Conservation (phyloP, 2,329 filamentous ascomycete genomes). For the Aspergillus quadrilineatus region DNA sequence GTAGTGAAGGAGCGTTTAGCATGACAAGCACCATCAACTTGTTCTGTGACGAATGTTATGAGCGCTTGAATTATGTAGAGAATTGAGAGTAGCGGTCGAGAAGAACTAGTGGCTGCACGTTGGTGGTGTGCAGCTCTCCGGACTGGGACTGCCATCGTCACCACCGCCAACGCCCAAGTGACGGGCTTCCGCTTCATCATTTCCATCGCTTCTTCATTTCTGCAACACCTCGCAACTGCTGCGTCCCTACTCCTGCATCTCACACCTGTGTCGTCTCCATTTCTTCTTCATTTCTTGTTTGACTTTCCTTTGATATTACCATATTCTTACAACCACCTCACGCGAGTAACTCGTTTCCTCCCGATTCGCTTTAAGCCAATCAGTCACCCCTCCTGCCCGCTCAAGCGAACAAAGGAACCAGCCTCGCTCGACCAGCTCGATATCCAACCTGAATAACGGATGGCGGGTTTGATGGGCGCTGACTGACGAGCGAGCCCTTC, state of each 20-base stretch:
- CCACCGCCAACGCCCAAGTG: conserved; percentile 30
- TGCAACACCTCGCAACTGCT: conserved; percentile 12
- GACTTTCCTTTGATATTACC: neutral
- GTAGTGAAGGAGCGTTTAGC: no score
- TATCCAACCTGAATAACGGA: conserved; percentile 31
- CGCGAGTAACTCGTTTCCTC: neutral
- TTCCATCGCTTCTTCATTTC: conserved; percentile 19
- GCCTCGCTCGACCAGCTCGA: conserved; percentile 22
- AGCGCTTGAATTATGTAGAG: neutral
- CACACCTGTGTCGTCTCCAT: neutral
- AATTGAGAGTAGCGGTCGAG: neutral
- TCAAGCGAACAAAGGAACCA: conserved; percentile 15
- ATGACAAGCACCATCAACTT: no score
- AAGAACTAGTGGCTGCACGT: neutral
- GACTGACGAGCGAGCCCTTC: conserved; percentile 33
- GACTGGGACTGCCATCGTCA: conserved; percentile 26
- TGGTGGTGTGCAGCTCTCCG: conserved; percentile 4
- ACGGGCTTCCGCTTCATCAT: conserved; percentile 15
- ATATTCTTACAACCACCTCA: conserved; percentile 5
- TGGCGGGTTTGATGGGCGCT: conserved; percentile 44
- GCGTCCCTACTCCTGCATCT: conserved; percentile 4
- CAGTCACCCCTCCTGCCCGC: conserved; percentile 12
- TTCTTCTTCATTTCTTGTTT: conserved; percentile 7
- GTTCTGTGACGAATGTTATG: no score
- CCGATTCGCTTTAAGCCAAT: conserved; percentile 2